Evolutionary conservation across 805 yeast species (phyloP).

Genomic region (Yarrowia bubula): DNA sequence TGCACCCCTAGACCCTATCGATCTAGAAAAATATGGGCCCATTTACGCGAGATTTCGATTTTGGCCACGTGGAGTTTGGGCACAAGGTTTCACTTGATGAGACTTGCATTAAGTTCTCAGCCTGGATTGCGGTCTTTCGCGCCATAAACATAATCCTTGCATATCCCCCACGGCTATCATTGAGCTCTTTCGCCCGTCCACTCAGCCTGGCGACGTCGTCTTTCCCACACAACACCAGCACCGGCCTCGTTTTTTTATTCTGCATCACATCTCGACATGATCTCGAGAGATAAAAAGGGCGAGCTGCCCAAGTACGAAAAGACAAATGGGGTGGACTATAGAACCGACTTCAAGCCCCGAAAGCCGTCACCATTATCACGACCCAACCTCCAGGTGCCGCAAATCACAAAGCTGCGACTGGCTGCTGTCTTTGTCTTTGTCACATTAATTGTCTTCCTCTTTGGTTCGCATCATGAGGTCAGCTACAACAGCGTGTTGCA

Average conservation of each 20-base stretch:
- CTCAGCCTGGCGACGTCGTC: background rate
- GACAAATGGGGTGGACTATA: conserved; percentile 5
- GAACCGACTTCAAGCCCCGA: conserved; percentile 16
- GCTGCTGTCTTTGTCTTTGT: background rate
- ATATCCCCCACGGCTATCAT: conserved; percentile 17
- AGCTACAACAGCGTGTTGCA: background rate
- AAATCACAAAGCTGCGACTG: conserved; percentile 2
- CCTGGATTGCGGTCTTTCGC: conserved; percentile 26
- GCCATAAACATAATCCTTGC: conserved; percentile 17
- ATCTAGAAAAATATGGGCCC: background rate
- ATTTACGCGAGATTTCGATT: background rate
- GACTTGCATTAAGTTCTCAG: conserved; percentile 21
- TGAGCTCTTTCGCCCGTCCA: background rate
- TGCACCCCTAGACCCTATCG: too few relatives aligned
- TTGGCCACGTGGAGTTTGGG: conserved; percentile 14
- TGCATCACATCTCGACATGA: conserved; percentile 18
- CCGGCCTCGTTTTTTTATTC: background rate
- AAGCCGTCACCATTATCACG: conserved; percentile 19
- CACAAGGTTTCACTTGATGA: background rate
- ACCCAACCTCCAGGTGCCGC: conserved; percentile 2
- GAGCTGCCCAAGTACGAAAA: conserved; percentile 26
- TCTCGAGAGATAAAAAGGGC: conserved; percentile 19
- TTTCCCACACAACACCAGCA: background rate
- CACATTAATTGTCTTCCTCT: background rate
- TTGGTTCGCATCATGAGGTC: conserved; percentile 1